These are phyloP conservation scores for Saccharata proteae DNA, from an alignment of 2,329 filamentous ascomycete species.

Conservation along the genomic window DNA sequence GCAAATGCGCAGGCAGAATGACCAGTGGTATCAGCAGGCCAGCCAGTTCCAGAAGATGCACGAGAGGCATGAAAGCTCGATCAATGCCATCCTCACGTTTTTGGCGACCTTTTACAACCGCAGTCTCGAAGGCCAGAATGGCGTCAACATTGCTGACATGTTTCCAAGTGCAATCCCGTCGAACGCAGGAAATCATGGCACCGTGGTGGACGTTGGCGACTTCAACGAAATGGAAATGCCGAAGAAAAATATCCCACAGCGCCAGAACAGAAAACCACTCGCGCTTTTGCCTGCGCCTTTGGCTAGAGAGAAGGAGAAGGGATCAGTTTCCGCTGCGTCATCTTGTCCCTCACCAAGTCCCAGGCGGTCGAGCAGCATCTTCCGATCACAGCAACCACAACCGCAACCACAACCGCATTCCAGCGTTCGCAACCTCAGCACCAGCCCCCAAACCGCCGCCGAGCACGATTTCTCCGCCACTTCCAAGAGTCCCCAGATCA, in stretches of 20 bases:
- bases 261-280: conserved; percentile 20
- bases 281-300: conserved; percentile 23
- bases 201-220: conserved; percentile 52
- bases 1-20: conserved; percentile 72
- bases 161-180: conserved; percentile 65
- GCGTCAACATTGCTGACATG: conserved; percentile 71
- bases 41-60: conserved; percentile 82
- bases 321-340: not conserved
- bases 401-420: conserved; percentile 2
- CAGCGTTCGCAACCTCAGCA: conserved; percentile 3
- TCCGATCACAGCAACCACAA: conserved; percentile 1
- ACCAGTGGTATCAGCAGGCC: conserved; percentile 77
- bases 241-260: conserved; percentile 23
- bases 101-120: conserved; percentile 93
- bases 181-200: conserved; percentile 43
- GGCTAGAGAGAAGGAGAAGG: conserved; percentile 16
- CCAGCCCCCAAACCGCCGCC: conserved; percentile 5
- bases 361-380: conserved; percentile 5
- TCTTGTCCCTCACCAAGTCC: conserved; percentile 2
- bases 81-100: conserved; percentile 97
- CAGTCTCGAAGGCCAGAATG: conserved; percentile 72
- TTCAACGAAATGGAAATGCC: conserved; percentile 26
- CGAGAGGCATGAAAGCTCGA: conserved; percentile 94
- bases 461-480: conserved; percentile 5
- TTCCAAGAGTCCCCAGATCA: conserved; percentile 18